These are phyloP conservation scores for Phaseolus lunatus DNA, from an alignment of 306 rosid species.

Conservation along the genomic window DNA sequence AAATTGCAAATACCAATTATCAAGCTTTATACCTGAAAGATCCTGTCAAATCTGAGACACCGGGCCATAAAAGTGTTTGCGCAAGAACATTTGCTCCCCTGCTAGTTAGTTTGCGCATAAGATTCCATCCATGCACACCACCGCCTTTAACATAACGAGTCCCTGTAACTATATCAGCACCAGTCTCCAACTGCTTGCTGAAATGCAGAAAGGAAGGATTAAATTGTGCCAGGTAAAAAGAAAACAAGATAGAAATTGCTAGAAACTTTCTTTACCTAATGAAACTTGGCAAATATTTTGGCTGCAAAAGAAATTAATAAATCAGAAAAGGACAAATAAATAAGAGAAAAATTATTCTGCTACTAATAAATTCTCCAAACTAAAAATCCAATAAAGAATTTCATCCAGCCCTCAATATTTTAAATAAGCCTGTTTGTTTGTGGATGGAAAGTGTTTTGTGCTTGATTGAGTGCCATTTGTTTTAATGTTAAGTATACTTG, in stretches of 20 bases:
- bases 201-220: conserved; percentile 14
- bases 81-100: conserved; percentile 99
- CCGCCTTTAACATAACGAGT: conserved; percentile 96
- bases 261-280: conserved; percentile 63
- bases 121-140: conserved; percentile 99
- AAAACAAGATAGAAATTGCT: conserved; percentile 21
- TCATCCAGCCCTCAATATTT: neutral
- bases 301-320: conserved; percentile 65
- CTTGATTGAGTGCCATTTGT: neutral
- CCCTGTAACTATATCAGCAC: conserved; percentile 93
- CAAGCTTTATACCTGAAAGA: conserved; percentile 74
- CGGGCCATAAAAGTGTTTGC: conserved; percentile 95
- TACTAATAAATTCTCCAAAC: conserved; percentile 7
- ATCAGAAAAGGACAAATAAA: conserved; percentile 43
- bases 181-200: conserved; percentile 80
- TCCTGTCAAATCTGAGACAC: conserved; percentile 97
- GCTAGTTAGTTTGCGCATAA: conserved; percentile 98
- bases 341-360: neutral
- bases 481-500: neutral
- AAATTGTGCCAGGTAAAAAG: conserved; percentile 10
- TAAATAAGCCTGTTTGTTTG: neutral
- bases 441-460: neutral
- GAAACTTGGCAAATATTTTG: conserved; percentile 89
- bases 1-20: conserved; percentile 37
- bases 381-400: neutral